Base-by-base conservation (phyloP, 108 stramenopile genomes). In the Stephanodiscus triporus region DNA sequence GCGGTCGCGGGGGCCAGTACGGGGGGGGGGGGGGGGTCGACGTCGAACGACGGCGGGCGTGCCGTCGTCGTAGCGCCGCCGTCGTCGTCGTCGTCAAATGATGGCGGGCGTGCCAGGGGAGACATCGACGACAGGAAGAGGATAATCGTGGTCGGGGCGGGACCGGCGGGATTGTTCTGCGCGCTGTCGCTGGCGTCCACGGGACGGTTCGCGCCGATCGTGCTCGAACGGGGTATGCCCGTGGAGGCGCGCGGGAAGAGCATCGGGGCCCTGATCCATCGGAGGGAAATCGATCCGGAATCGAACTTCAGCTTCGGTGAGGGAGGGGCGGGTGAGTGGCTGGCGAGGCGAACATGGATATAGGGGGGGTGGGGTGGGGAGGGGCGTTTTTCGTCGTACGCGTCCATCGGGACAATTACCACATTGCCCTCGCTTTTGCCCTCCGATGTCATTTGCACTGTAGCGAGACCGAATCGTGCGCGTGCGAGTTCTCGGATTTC, bases 271-370 rank as follows among this genome's bases (percentile, higher is more conserved):
- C 72, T 98, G 24, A 91, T 97, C 1, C 84, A 89, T 40, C 70
- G 95, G 48, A 49, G 81, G 43, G 23, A 10, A 14, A 66, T 95
- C 49, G 73, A 87, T 71, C 55, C 77, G 11, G 91, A 95, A 67
- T 83, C 80, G 60, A 98, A 98, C 69, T 92, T 97, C 81, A 87
- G 89, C 40, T 98, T 94, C 72, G 97, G 97, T 2, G 97, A 98
- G 80, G 97, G 97, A 43, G 97, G 97, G 36, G 97, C 97, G 37
- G 97, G 97, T 19, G 42, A 61, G 38, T 9, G n/a, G n/a, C n/a
- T n/a, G n/a, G n/a, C n/a, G n/a, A n/a, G n/a, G n/a, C n/a, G n/a
- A n/a, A n/a, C n/a, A n/a, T n/a, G n/a, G n/a, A n/a, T n/a, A n/a
- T n/a, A n/a, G n/a, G n/a, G n/a, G n/a, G n/a, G n/a, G n/a, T n/a